Evolutionary conservation across 305 asterid species (phyloP).

Genomic region (Plantago coronopus): DNA sequence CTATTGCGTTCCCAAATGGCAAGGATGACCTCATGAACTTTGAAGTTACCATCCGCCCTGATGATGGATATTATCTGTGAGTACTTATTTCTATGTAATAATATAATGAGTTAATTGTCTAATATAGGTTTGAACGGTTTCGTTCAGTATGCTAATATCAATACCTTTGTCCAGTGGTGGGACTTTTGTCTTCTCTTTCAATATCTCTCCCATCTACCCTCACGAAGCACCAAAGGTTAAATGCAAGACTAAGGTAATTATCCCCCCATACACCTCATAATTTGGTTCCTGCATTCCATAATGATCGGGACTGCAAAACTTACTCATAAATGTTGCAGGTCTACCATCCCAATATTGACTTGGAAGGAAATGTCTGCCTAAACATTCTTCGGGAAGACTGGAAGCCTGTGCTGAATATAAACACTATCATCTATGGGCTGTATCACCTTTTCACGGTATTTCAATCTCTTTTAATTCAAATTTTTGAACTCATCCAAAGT

Average conservation of each 20-base stretch:
- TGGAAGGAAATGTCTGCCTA: conserved; percentile 95
- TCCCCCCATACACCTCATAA: neutral
- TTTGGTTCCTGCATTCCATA: neutral
- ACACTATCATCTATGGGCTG: conserved; percentile 76
- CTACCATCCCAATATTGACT: conserved; percentile 94
- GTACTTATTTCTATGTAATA: conserved; percentile 23
- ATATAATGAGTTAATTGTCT: neutral
- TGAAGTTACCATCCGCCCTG: conserved; percentile 90
- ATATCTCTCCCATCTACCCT: conserved; percentile 83
- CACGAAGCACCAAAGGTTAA: conserved; percentile 96
- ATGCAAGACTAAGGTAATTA: conserved; percentile 91
- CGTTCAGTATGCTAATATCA: conserved; percentile 20
- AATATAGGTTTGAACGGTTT: neutral
- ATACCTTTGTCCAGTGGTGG: conserved; percentile 57
- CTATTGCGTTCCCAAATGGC: conserved; percentile 81
- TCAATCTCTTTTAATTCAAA: neutral
- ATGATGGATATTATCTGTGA: conserved; percentile 88
- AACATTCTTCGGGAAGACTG: conserved; percentile 99
- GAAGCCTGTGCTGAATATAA: conserved; percentile 94
- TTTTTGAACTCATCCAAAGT: neutral
- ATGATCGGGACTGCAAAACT: neutral
- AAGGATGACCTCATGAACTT: conserved; percentile 97
- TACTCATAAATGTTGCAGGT: conserved; percentile 43
- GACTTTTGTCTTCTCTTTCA: conserved; percentile 73
- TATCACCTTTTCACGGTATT: conserved; percentile 91